Conservation (phyloP, 108 stramenopile genomes). For the Stephanodiscus triporus region DNA sequence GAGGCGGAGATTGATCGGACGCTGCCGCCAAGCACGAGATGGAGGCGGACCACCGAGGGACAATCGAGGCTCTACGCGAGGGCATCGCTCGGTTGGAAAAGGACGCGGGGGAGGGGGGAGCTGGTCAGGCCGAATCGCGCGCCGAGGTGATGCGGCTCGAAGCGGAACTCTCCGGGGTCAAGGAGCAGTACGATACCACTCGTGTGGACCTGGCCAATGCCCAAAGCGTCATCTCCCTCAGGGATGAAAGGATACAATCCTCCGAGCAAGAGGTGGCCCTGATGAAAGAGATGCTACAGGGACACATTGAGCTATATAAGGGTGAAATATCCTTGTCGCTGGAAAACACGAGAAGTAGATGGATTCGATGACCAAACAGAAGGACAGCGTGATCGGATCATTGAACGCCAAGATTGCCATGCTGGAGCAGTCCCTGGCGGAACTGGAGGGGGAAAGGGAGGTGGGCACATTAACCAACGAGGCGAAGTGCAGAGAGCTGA, state of each 20-base stretch:
- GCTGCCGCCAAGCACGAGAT: constrained; percentile 5
- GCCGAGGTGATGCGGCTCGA: constrained; percentile 9
- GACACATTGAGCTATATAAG: constrained; percentile 31
- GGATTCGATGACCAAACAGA: constrained; percentile 34
- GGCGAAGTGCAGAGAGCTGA: constrained; percentile 22
- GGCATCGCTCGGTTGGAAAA: constrained; percentile 12
- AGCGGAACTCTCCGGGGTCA: constrained; percentile 2
- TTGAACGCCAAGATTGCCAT: constrained; percentile 34
- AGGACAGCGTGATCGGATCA: constrained; percentile 38
- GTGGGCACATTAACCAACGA: not conserved
- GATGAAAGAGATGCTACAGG: no score
- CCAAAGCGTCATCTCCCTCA: constrained; percentile 15
- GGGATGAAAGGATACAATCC: constrained; percentile 9
- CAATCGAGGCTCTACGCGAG: not conserved
- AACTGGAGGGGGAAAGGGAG: constrained; percentile 18
- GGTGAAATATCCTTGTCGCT: constrained; percentile 23
- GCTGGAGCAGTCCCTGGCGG: constrained; percentile 29
- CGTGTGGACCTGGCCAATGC: constrained; percentile 10
- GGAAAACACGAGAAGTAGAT: constrained; percentile 18
- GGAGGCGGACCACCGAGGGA: constrained; percentile 11
- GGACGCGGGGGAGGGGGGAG: constrained; percentile 9
- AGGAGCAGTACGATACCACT: constrained; percentile 13
- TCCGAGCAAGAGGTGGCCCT: constrained; percentile 1
- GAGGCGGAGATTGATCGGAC: constrained; percentile 20
- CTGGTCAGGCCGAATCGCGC: not conserved